phyloP scores from a whole-genome alignment of 2,329 filamentous ascomycete species.

The Herpotrichia juniperi region DNA sequence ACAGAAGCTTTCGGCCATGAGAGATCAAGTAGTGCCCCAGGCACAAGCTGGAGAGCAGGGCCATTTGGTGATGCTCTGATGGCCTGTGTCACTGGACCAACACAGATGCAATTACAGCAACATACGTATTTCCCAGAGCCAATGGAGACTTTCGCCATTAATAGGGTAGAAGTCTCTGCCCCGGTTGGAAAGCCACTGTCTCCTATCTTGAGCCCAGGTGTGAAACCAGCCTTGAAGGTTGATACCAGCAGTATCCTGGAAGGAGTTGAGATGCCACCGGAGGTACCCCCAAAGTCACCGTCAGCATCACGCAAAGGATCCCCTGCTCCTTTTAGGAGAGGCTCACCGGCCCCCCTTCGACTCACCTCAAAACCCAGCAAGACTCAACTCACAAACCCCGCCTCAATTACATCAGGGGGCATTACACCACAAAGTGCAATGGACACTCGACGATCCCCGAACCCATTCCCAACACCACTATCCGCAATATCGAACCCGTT shows the following conservation, averaged over 20 bases:
- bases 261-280: conserved; percentile 33
- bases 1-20: conserved; percentile 45
- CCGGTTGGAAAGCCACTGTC: conserved; percentile 25
- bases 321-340: conserved; percentile 29
- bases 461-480: conserved; percentile 36
- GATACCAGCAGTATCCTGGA: conserved; percentile 31
- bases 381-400: conserved; percentile 38
- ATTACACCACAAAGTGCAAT: conserved; percentile 32
- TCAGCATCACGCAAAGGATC: conserved; percentile 40
- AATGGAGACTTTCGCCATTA: conserved; percentile 22
- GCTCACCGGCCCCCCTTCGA: conserved; percentile 38
- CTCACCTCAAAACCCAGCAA: conserved; percentile 39
- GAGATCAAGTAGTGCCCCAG: conserved; percentile 47
- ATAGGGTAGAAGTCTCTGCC: conserved; percentile 13
- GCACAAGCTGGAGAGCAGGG: conserved; percentile 44
- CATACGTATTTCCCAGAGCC: conserved; percentile 17
- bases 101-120: conserved; percentile 26
- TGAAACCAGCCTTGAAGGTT: conserved; percentile 38
- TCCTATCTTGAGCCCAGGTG: conserved; percentile 43
- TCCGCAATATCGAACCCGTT: conserved; percentile 40
- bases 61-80: conserved; percentile 49
- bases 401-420: conserved; percentile 30
- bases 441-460: conserved; percentile 40
- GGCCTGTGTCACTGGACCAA: conserved; percentile 45
- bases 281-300: conserved; percentile 47